Conservation (phyloP, 148 eudicot species). For the Rhododendron simsii region DNA sequence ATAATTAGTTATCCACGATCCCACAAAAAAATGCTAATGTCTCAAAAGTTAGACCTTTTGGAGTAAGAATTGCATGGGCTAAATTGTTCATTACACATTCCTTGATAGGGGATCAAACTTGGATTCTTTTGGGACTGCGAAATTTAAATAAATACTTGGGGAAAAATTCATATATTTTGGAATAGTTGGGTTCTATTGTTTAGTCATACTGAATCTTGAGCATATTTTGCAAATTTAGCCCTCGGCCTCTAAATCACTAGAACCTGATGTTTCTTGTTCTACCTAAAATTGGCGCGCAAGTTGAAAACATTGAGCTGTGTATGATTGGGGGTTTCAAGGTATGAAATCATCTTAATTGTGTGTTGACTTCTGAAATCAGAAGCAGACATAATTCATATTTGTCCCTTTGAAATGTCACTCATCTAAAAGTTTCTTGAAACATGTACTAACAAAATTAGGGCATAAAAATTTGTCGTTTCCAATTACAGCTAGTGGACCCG, state of each 20-base stretch:
- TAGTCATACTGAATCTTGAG: background rate
- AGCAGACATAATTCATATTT: background rate
- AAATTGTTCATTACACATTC: background rate
- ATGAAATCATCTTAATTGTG: background rate
- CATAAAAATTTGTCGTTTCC: background rate
- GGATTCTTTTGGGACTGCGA: background rate
- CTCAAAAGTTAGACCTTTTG: background rate
- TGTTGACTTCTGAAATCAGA: background rate
- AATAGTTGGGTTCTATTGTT: background rate
- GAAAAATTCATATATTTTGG: background rate
- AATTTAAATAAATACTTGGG: background rate
- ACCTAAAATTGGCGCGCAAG: background rate
- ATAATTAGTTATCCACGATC: background rate
- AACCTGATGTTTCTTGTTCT: background rate
- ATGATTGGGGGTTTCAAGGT: background rate
- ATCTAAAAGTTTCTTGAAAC: background rate
- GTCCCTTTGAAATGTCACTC: background rate
- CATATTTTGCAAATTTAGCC: background rate
- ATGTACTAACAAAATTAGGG: background rate
- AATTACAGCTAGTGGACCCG: slow-evolving; percentile 82
- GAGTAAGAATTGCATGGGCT: background rate
- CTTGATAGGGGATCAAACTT: background rate
- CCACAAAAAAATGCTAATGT: background rate
- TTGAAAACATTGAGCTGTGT: background rate
- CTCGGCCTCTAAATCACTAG: background rate